These are phyloP conservation scores for Trifolium fragiferum DNA, from an alignment of 306 rosid genomes.

Conservation along the genomic window DNA sequence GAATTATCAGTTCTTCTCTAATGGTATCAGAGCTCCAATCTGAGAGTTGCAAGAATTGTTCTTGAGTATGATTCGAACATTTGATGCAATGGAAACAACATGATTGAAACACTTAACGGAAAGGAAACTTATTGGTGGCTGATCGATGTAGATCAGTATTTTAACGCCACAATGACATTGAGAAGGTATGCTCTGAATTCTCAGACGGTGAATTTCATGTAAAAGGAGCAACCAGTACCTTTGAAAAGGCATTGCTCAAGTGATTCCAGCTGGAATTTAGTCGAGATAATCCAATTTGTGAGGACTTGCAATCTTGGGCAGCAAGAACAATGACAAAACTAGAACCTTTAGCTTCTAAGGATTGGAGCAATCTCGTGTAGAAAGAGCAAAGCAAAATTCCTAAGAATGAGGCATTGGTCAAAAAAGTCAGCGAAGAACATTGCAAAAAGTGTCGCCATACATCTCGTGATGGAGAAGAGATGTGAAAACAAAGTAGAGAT, in stretches of 20 bases:
- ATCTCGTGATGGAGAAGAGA: background rate
- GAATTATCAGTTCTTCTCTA: too few relatives aligned
- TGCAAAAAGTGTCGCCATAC: background rate
- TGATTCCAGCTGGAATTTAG: background rate
- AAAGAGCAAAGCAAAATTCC: too few relatives aligned
- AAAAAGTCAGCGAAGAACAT: background rate
- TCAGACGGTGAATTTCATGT: background rate
- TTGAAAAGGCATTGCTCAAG: background rate
- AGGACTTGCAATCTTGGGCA: background rate
- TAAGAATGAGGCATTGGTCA: background rate
- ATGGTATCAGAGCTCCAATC: background rate
- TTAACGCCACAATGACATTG: background rate
- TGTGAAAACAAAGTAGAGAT: background rate
- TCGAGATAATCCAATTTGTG: background rate
- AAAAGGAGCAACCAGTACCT: background rate
- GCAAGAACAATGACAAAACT: background rate
- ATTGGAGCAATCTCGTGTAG: background rate
- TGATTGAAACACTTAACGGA: background rate
- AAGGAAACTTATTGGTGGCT: background rate
- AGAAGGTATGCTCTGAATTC: background rate
- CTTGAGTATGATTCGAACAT: background rate
- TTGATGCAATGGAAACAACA: background rate
- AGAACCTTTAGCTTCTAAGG: background rate
- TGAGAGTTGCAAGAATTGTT: background rate
- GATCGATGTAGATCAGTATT: background rate